Percentiles rank a stretch among this genome's conserved stretches.
Evolutionary conservation across 1,139 yeast species (phyloP).

Genomic region (Lodderomyces orthopsilosis): DNA sequence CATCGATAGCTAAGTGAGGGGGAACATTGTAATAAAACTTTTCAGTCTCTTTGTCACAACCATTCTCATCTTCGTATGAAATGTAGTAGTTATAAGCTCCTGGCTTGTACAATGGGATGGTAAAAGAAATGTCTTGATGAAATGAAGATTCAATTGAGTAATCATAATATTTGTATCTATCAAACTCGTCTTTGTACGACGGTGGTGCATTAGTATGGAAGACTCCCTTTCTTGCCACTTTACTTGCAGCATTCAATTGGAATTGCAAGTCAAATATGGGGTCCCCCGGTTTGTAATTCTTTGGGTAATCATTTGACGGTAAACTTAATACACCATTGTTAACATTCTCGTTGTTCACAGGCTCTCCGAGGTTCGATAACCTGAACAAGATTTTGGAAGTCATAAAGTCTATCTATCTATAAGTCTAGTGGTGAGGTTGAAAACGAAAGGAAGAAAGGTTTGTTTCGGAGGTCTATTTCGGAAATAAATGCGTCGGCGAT

Average conservation of each 20-base stretch:
- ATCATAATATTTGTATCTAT: slow-evolving; percentile 53
- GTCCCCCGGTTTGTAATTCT: slow-evolving; percentile 35
- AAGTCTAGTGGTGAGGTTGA: background rate
- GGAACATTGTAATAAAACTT: slow-evolving; percentile 77
- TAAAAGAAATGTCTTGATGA: slow-evolving; percentile 58
- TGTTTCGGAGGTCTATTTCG: background rate
- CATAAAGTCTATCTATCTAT: too few relatives aligned
- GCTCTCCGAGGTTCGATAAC: slow-evolving; percentile 55
- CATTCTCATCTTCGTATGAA: slow-evolving; percentile 30
- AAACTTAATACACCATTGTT: slow-evolving; percentile 61
- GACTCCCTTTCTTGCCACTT: slow-evolving; percentile 65
- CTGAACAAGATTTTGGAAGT: slow-evolving; percentile 39
- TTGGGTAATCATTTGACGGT: slow-evolving; percentile 55
- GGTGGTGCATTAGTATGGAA: slow-evolving; percentile 77
- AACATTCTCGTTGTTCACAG: slow-evolving; percentile 44
- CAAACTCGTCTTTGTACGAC: slow-evolving; percentile 39
- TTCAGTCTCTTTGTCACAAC: slow-evolving; percentile 38
- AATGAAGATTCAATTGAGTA: slow-evolving; percentile 48
- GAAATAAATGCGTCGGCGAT: background rate
- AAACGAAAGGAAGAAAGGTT: background rate
- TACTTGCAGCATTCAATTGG: slow-evolving; percentile 71
- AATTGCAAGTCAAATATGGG: slow-evolving; percentile 57
- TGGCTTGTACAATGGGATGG: slow-evolving; percentile 63
- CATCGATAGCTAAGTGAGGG: slow-evolving; percentile 64
- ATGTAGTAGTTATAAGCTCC: slow-evolving; percentile 77